Evolutionary conservation across 1,139 yeast genomes (phyloP), one percentile per base, ranked within the genome.

Genomic region (Candida sp.): DNA sequence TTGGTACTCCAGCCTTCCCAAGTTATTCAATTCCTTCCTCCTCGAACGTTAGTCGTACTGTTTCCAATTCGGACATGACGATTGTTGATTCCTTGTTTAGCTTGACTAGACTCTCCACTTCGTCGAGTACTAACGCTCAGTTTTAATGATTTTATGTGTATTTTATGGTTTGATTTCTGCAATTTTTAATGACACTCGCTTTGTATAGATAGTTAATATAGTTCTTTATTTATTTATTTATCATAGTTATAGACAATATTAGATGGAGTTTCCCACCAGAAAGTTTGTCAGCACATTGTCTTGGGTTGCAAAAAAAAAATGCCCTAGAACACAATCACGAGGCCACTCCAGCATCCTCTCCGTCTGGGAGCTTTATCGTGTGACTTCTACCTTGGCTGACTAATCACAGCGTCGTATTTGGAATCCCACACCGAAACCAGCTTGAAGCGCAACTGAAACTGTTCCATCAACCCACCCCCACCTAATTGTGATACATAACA

Each of bases 401-500:
- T 1, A 17, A 17, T 17, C 2, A 2, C 2, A 17, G 2, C 17
- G 2, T 17, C 17, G 17, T 17, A 17, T 17, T 17, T 17, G 17
- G 17, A 17, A 17, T 17, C 17, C 17, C 17, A 17, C 17, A 17
- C 17, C 17, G 17, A 17, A 17, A 17, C 17, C 17, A 17, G 17
- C 17, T 17, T 17, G 17, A 17, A 17, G 17, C 17, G 17, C 17
- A 17, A 17, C 17, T 17, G 17, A 17, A 17, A 17, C 17, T 2
- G 17, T 17, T 17, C 17, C 17, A 17, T 2, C 17, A 17, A 17
- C 17, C 17, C 2, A 17, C 17, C 17, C 17, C 17, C 17, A 2
- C n/a, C n/a, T 31, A n/a, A 31, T 31, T 38, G 28, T 38, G 42
- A 38, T 38, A 38, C 42, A 38, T 38, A 38, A 38, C 22, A 26